Evolutionary conservation across 2,329 filamentous ascomycete species (phyloP), one percentile per base, ranked within the genome.

Genomic region (Talaromyces sp.): DNA sequence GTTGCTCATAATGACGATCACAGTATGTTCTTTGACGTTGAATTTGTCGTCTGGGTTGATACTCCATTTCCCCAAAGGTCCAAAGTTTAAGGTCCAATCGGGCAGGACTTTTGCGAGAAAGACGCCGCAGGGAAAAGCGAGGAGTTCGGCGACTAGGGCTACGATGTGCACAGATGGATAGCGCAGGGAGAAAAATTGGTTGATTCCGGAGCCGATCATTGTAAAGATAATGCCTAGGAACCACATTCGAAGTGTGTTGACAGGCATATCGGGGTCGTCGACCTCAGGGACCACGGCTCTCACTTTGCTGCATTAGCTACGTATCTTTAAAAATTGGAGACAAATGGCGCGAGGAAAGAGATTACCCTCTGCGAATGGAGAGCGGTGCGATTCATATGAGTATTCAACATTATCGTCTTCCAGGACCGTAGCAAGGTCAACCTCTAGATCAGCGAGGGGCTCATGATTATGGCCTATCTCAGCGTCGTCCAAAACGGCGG

Each of bases 1-100:
- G 65, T 83, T 83, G 67, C 76, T 79, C 80, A 82, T 82, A 67
- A 82, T 79, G 31, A 79, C 79, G 22, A 81, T 75, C 19, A 82
- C 67, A 1, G 78, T 75, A 59, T 82, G 80, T 54, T 82, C 80
- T 65, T 82, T 82, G 68, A 81, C 76, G 67, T 81, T 82, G 72
- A 81, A 82, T 63, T 74, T 73, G 48, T 73, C 74, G 57, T 80
- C 79, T 0, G 80, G 79, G 64, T 82, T 82, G 39, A 79, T 71
- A 39, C 60, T 63, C 66, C 66, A 66, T 43, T 45, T 24, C 14
- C 65, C 71, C 19, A 67, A 64, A 5, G 52, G 48, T 0, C 65
- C 62, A 22, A 71, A 66, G 13, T 69, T 64, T 48, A 69, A 39
- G 1, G 70, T 70, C 66, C 74, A 73, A 64, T 79, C 74, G 1